A percentile compares a stretch with the other conserved stretches of the same genome.
phyloP scores from a whole-genome alignment of 23 red algal species.

The Cyanidioschyzon merolae region DNA sequence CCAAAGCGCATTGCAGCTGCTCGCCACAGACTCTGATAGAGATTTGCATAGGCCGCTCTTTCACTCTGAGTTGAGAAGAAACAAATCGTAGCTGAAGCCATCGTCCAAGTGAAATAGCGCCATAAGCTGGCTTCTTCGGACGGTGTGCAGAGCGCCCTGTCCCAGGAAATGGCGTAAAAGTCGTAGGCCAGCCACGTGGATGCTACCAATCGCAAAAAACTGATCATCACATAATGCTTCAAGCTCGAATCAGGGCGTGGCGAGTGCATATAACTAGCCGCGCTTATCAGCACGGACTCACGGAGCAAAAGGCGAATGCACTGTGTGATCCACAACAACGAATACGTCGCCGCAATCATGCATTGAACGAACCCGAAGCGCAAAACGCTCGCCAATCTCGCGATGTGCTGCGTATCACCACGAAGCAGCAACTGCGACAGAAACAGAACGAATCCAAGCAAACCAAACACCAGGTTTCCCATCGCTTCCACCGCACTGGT shows the following conservation, averaged over 20 bases:
- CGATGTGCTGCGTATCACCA: background rate
- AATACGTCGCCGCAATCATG: background rate
- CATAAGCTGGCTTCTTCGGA: background rate
- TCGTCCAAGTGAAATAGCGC: background rate
- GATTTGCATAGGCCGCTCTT: background rate
- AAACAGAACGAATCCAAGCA: background rate
- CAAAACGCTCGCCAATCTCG: background rate
- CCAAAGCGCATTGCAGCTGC: background rate
- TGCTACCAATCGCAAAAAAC: background rate
- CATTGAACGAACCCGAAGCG: background rate
- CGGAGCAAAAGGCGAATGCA: background rate
- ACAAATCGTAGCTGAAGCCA: background rate
- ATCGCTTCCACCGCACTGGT: background rate
- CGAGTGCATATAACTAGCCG: background rate
- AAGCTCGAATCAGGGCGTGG: background rate
- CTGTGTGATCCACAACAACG: background rate
- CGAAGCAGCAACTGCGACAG: background rate
- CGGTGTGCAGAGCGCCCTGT: background rate
- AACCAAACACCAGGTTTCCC: background rate
- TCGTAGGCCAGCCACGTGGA: background rate
- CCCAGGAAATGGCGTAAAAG: background rate
- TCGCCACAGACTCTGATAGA: background rate
- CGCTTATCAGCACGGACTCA: background rate
- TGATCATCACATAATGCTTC: background rate
- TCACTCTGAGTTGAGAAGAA: background rate